Evolutionary conservation across 768 basidiomycete genomes (phyloP), one percentile per base, ranked within the genome.

Genomic region (Fomitopsis pulvina): DNA sequence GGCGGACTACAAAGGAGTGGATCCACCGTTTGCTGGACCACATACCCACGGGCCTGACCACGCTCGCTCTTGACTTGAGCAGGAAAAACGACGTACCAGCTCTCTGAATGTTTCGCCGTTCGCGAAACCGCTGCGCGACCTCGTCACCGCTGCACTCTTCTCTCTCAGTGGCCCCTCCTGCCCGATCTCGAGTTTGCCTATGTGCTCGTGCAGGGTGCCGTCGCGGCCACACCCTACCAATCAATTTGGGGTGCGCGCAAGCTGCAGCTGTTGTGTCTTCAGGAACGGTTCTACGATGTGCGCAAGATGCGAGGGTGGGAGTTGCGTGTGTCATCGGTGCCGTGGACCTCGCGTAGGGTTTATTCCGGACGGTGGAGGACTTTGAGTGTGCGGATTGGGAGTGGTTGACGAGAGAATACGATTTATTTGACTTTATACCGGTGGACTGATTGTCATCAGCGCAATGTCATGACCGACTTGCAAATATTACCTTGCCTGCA

Each of bases 331-430:
- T 12, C 18, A 18, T 16, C 18, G 34, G 14, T 18, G 14, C 45
- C 45, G 4, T 57, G 56, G 56, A 14, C 50, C 9, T 5, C 16
- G 4, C 24, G 26, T 20, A 57, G 48, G 48, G 42, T 51, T 9
- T 14, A 14, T 54, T 54, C 39, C 34, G 48, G 21, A 48, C 41
- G 8, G 51, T 28, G 7, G 51, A 57, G 16, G 45, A 52, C 26
- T 54, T 54, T 20, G 56, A 49, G 18, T 44, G 47, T 41, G 41
- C 43, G 26, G 56, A 54, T 16, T 57, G 53, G 56, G 46, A 52
- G 22, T 57, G 56, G 56, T 42, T 54, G 34, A 37, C 18, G 34
- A 5, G 34, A 18, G 7, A 14, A 4, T 14, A 37, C 14, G 34
- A 5, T 12, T 14, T 37, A 6, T 5, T 37, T 5, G 34, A 37